Evolutionary conservation across 2,329 filamentous ascomycete genomes (phyloP), one percentile per base, ranked within the genome.

Genomic region (Alternaria gaisen): DNA sequence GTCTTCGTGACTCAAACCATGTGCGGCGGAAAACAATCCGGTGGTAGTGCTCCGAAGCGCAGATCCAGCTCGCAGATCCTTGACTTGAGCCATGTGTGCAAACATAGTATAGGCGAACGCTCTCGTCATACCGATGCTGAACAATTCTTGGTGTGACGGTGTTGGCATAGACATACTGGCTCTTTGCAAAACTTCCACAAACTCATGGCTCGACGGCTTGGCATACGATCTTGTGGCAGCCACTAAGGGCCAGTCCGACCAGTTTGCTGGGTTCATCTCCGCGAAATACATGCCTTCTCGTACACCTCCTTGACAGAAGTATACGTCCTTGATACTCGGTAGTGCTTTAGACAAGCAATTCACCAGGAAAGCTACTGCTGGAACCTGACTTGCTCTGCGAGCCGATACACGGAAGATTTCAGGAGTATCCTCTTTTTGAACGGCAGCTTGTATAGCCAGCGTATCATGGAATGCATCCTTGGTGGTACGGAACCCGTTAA

Each of bases 271-370:
- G 0, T 87, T 83, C 11, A 97, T 84, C 62, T 85, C 88, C 78
- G 91, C 88, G 80, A 92, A 93, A 40, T 97, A 81, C 43, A 89
- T 89, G 0, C 94, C 94, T 78, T 97, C 93, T 41, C 93, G 85
- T 63, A 97, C 94, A 8, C 93, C 94, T 20, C 94, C 92, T 69
- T 92, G 90, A 74, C 93, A 96, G 79, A 97, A 97, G 1, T 90
- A 90, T 3, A 94, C 91, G 43, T 87, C 64, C 8, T 50, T 87
- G 67, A 97, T 90, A 43, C 84, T 84, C 4, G 91, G 91, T 2
- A 97, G 84, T 1, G 88, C 86, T 41, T 86, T 82, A 32, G 90
- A 83, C 16, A 97, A 85, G 18, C 91, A 89, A 32, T 90, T 87
- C n/a, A 97, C 87, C 5, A 97, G 87, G 30, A 92, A 88, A 0